Evolutionary conservation across 1,284 basidiomycete species (phyloP), one percentile per base, ranked within the genome.

Genomic region (Hypsizygus ulmarius): DNA sequence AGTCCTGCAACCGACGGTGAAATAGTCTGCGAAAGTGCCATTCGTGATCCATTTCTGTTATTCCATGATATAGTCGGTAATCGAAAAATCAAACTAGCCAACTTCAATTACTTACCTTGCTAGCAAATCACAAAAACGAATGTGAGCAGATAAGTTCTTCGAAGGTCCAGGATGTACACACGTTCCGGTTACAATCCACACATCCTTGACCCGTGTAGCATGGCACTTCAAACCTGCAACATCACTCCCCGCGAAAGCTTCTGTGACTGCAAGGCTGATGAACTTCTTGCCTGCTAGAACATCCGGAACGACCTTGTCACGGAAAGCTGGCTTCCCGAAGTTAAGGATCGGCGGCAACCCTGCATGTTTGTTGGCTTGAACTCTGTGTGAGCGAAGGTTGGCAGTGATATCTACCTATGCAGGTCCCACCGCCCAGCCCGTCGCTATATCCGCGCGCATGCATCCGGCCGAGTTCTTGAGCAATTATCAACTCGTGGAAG

Each of bases 181-280:
- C 52, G 49, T 48, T 62, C 92, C 93, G 56, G 91, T 92, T 55
- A 95, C 82, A 47, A 90, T 84, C 87, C 88, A 92, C 30, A 91
- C 93, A 60, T 95, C 93, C 51, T 87, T 81, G 30, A 79, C 85
- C 66, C 93, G 89, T 39, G 75, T 81, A 7, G 95, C 95, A 3
- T 82, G 88, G 7, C 90, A 93, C 63, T 85, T 79, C 43, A 93
- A 68, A 18, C 89, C 87, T 62, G 85, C 79, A 18, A 97, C 92
- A 62, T 96, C 93, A 54, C 88, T 92, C 4, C 94, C 94, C 3
- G 94, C 95, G 58, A 90, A 91, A 0, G 95, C 93, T 64, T 88
- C 85, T 21, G 83, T 83, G 52, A 97, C 88, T 27, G 94, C 94
- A 44, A 98, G 75, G 56, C 84, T 84, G 37, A 87, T 83, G 58